phyloP scores from a whole-genome alignment of 2,329 filamentous ascomycete genomes.

The Ophiostoma sp. region DNA sequence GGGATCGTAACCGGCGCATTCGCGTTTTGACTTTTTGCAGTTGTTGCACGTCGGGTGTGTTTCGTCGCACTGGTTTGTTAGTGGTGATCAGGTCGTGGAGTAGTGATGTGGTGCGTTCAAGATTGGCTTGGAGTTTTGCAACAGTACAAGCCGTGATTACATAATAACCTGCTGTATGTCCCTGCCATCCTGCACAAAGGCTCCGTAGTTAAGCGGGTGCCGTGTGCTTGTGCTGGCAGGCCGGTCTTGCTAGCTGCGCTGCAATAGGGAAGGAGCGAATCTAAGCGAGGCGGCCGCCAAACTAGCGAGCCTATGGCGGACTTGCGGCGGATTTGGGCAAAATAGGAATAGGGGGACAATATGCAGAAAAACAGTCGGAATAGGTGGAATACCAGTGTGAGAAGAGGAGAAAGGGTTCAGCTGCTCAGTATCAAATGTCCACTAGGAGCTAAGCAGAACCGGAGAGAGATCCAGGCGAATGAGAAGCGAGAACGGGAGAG shows the following conservation, averaged over 20 bases:
- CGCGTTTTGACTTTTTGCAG: conserved; percentile 82
- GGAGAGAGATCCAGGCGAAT: background rate
- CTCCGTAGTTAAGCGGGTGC: background rate
- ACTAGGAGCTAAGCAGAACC: background rate
- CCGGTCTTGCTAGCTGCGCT: background rate
- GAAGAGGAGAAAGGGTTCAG: conserved; percentile 9
- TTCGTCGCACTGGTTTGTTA: conserved; percentile 79
- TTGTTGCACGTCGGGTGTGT: conserved; percentile 86
- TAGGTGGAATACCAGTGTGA: background rate
- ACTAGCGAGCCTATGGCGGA: conserved; percentile 14
- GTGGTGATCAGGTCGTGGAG: background rate
- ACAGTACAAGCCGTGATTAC: background rate
- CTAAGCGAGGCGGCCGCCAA: conserved; percentile 11
- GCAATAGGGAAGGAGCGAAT: background rate
- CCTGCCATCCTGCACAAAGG: background rate
- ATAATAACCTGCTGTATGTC: background rate
- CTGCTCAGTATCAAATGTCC: background rate
- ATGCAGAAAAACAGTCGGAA: background rate
- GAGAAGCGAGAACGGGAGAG: background rate
- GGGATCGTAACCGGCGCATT: conserved; percentile 80
- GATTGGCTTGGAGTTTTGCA: background rate
- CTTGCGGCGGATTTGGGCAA: background rate
- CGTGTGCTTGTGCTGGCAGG: background rate
- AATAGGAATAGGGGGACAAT: background rate
- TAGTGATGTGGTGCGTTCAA: conserved; percentile 29